phyloP scores from a whole-genome alignment of 2,329 filamentous ascomycete species.

The Neoarthrinium moseri region DNA sequence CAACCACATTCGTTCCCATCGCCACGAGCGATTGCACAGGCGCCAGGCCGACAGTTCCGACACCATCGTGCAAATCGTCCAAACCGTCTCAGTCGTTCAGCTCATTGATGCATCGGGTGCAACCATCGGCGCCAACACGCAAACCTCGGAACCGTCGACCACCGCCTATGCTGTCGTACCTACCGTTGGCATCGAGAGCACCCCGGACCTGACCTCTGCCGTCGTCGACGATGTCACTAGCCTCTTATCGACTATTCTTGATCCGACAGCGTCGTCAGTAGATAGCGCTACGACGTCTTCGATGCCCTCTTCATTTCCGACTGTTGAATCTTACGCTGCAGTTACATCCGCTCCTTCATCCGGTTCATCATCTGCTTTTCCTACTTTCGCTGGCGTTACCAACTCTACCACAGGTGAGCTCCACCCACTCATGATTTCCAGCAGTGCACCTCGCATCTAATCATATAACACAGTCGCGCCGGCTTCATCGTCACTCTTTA shows the following conservation, averaged over 20 bases:
- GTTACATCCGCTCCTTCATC: slow-evolving; percentile 13
- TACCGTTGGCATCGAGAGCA: slow-evolving; percentile 3
- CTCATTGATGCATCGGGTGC: slow-evolving; percentile 48
- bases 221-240: slow-evolving; percentile 10
- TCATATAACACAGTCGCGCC: neutral
- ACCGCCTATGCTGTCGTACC: slow-evolving; percentile 34
- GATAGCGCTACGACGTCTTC: slow-evolving; percentile 8
- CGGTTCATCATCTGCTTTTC: slow-evolving; percentile 4
- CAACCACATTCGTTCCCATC: slow-evolving; percentile 29
- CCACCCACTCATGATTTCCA: neutral
- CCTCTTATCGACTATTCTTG: neutral
- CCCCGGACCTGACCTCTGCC: slow-evolving; percentile 1
- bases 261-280: slow-evolving; percentile 11
- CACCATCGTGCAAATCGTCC: slow-evolving; percentile 42
- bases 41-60: slow-evolving; percentile 17
- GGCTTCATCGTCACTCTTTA: slow-evolving; percentile 6
- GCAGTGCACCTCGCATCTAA: neutral
- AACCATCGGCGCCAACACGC: slow-evolving; percentile 42
- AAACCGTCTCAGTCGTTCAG: slow-evolving; percentile 56
- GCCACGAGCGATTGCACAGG: slow-evolving; percentile 10
- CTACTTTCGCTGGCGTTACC: slow-evolving; percentile 9
- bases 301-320: slow-evolving; percentile 13
- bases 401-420: slow-evolving; percentile 8
- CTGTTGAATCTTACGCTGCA: slow-evolving; percentile 12
- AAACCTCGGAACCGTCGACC: slow-evolving; percentile 30